Conservation (phyloP, 257 asterid genomes). For the Gynochthodes officinalis region DNA sequence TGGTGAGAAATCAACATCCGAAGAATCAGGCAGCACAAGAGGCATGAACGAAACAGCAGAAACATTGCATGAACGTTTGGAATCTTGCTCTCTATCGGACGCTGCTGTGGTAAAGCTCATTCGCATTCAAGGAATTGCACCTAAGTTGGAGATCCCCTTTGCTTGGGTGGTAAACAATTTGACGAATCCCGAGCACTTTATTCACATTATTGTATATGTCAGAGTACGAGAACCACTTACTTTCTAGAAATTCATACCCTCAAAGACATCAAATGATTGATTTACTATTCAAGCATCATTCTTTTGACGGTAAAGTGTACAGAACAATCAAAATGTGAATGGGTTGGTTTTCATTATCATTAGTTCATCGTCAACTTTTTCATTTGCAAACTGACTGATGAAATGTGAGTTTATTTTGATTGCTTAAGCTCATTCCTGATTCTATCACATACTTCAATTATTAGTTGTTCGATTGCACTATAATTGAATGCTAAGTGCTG, state of each 20-base stretch:
- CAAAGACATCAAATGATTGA: slow-evolving; percentile 1
- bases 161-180: slow-evolving; percentile 91
- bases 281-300: slow-evolving; percentile 1
- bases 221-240: slow-evolving; percentile 45
- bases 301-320: slow-evolving; percentile 15
- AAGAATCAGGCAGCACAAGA: slow-evolving; percentile 34
- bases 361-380: not conserved
- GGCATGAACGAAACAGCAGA: slow-evolving; percentile 38
- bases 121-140: slow-evolving; percentile 92
- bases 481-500: not conserved
- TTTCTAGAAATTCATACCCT: not conserved
- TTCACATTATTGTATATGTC: slow-evolving; percentile 82
- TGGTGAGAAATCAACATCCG: slow-evolving; percentile 35
- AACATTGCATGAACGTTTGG: slow-evolving; percentile 19
- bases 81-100: slow-evolving; percentile 32
- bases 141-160: slow-evolving; percentile 77
- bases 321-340: slow-evolving; percentile 14
- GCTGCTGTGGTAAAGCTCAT: slow-evolving; percentile 59
- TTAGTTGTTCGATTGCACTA: not conserved
- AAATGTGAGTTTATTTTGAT: not conserved
- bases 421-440: not conserved
- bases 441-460: not conserved
- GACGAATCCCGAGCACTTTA: slow-evolving; percentile 89
- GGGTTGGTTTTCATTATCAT: not conserved
- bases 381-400: not conserved